Base-by-base conservation (phyloP, 495 filamentous ascomycete genomes). In the Pseudomonodictys pantanalensis region DNA sequence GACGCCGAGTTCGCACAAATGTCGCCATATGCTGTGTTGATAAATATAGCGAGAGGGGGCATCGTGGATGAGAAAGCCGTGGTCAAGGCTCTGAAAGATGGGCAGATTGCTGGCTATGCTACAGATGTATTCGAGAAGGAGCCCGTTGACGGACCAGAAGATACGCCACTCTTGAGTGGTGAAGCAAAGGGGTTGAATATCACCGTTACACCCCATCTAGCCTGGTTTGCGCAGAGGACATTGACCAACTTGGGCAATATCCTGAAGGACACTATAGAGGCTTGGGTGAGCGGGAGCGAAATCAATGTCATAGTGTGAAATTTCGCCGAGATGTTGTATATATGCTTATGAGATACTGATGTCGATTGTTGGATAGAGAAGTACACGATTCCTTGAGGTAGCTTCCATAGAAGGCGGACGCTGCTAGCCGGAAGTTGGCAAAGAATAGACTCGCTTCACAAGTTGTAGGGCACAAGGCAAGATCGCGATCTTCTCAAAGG, bases 21-120 rank as follows among this genome's bases (percentile, higher is more conserved):
- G 79, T 70, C 67, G 11, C 58, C 68, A 0, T 70, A 78, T 32
- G 71, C 77, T 2, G 52, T 85, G 15, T 20, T 86, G 10, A 68
- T 84, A 46, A 85, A 86, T 64, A 76, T 83, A 38, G 75, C 78
- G 5, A 71, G 82, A 2, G 82, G 82, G 2, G 82, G 81, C 0
- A 79, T 84, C 52, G 78, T 85, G 5, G 74, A 84, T 50, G 82
- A 86, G 60, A 39, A 47, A 3, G 80, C 76, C 0, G 60, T 84
- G 0, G 67, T 78, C 1, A 58, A 70, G 20, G 82, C 81, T 17
- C 64, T 85, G 22, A 69, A 67, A 45, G 68, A 75, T 3, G 68
- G 71, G 2, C 63, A 65, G 54, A 81, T 85, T 18, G 74, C 70
- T 0, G 82, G 80, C 2, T 78, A 79, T 8, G 80, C 75, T 3